Evolutionary conservation across 2,329 filamentous ascomycete genomes (phyloP), one percentile per base, ranked within the genome.

Genomic region (Plenodomus biglobosus): DNA sequence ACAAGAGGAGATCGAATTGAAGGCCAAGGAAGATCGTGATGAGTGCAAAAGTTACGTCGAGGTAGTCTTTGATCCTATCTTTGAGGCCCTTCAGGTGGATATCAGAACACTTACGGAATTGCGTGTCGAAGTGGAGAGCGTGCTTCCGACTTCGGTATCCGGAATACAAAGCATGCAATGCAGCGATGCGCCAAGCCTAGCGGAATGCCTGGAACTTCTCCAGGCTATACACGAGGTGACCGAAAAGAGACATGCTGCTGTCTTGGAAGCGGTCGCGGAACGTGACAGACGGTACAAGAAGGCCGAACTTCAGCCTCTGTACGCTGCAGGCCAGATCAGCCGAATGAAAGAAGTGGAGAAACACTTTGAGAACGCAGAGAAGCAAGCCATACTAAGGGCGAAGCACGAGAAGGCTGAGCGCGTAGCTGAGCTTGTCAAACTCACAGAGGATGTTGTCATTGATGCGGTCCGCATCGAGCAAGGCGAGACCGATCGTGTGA

Each of bases 241-340:
- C 13, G 78, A 82, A 56, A 61, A 70, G 19, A 73, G 77, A 1
- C 76, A 81, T 53, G 75, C 75, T 15, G 76, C 77, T 48, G 72
- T 79, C 11, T 73, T 77, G 2, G 72, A 76, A 22, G 74, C 78
- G 30, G 74, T 79, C 5, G 63, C 80, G 16, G 80, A 82, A 53
- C 76, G 79, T 35, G 80, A 83, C 58, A 75, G 74, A 38, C 72
- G 79, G 15, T 76, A 80, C 42, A 82, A 82, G 65, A 78, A 75
- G 56, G 78, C 80, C 0, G 78, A 82, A 53, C 71, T 78, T 41
- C 75, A 76, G 48, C 79, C 76, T 18, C 73, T 76, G 24, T 78
- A 80, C 19, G 76, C 78, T 42, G 72, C 76, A 38, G 79, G 79
- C 18, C 76, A 82, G 55, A 77, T 78, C 17, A 62, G 69, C 3